These are phyloP conservation scores for Cnidoscolus chayamansa DNA, from an alignment of 441 rosid genomes.

Conservation along the genomic window DNA sequence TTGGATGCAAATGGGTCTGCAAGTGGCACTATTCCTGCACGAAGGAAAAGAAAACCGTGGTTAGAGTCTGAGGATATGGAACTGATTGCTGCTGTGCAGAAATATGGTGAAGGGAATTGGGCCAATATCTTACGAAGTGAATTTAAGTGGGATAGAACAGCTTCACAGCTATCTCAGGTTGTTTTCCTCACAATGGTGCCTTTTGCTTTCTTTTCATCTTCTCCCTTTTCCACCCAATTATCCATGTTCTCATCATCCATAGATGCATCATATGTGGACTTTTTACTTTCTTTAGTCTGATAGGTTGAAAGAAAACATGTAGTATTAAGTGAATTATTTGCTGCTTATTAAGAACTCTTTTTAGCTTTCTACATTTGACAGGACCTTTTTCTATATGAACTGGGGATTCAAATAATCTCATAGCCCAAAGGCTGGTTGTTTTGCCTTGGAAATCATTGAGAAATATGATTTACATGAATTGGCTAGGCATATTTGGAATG, in stretches of 20 bases:
- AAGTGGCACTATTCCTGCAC: slow-evolving; percentile 42
- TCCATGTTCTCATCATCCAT: background rate
- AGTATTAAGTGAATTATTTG: background rate
- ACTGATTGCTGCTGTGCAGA: slow-evolving; percentile 63
- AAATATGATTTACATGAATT: background rate
- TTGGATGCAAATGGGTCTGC: slow-evolving; percentile 45
- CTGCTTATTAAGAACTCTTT: background rate
- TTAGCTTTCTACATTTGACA: background rate
- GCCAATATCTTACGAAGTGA: slow-evolving; percentile 56
- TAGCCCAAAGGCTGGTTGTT: background rate
- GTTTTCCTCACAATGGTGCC: slow-evolving; percentile 13
- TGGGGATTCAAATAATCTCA: background rate
- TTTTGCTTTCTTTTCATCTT: slow-evolving; percentile 4
- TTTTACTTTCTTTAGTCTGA: background rate
- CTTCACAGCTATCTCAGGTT: slow-evolving; percentile 87
- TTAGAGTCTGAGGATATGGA: slow-evolving; percentile 57
- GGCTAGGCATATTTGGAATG: background rate
- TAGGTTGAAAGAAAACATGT: background rate
- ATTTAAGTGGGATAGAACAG: slow-evolving; percentile 63
- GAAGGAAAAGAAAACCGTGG: slow-evolving; percentile 76
- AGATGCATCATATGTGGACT: background rate
- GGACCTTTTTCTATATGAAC: background rate
- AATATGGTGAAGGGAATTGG: slow-evolving; percentile 88
- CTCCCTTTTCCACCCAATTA: background rate
- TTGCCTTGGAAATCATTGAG: background rate